Evolutionary conservation across 805 yeast species (phyloP).

Genomic region (Schwanniomyces polymorphus): DNA sequence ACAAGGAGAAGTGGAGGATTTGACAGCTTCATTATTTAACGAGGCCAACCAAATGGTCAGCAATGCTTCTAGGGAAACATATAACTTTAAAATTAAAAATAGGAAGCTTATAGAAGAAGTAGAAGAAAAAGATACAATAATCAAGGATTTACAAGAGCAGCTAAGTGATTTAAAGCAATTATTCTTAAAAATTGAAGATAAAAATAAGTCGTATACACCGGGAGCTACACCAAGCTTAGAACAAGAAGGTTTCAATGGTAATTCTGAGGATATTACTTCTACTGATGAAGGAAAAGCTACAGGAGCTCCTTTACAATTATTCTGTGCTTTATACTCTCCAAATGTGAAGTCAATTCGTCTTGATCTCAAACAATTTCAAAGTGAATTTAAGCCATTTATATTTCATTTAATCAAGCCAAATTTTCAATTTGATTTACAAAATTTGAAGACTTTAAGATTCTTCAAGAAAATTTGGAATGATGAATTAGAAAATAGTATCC

Average conservation of each 20-base stretch:
- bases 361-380: slow-evolving; percentile 43
- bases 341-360: slow-evolving; percentile 38
- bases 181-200: slow-evolving; percentile 54
- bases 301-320: slow-evolving; percentile 14
- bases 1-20: slow-evolving; percentile 75
- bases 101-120: slow-evolving; percentile 51
- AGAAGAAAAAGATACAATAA: slow-evolving; percentile 66
- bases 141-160: slow-evolving; percentile 67
- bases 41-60: slow-evolving; percentile 87
- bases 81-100: slow-evolving; percentile 60
- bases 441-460: slow-evolving; percentile 53
- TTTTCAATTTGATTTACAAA: slow-evolving; percentile 35
- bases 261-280: background rate
- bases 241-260: background rate
- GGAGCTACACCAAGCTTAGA: slow-evolving; percentile 13
- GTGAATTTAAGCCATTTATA: slow-evolving; percentile 45
- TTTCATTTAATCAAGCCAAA: slow-evolving; percentile 30
- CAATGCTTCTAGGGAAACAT: slow-evolving; percentile 68
- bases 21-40: slow-evolving; percentile 72
- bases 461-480: slow-evolving; percentile 67
- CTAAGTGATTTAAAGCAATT: slow-evolving; percentile 62
- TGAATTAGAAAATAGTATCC: slow-evolving; percentile 62
- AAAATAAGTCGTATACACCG: slow-evolving; percentile 16
- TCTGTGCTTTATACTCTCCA: slow-evolving; percentile 31
- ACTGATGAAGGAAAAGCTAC: slow-evolving; percentile 5